Evolutionary conservation across 2,329 filamentous ascomycete genomes (phyloP).

Genomic region (Botryosphaeria agaves): DNA sequence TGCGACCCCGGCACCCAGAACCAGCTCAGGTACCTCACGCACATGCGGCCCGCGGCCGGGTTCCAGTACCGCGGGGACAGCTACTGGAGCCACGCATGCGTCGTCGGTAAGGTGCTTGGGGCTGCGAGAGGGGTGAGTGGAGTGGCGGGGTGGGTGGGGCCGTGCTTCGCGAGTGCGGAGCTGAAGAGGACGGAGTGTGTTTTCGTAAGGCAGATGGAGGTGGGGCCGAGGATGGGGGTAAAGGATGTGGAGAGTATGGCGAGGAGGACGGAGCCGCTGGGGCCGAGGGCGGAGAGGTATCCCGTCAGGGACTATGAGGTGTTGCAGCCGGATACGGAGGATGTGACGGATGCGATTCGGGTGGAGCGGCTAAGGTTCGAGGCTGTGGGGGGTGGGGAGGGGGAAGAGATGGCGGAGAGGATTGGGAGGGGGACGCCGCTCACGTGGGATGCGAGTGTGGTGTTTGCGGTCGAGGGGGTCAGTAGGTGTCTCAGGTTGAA

Average conservation of each 20-base stretch:
- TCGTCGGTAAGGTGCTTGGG: constrained; percentile 56
- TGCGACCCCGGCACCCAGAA: constrained; percentile 53
- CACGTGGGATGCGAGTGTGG: constrained; percentile 19
- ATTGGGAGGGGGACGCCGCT: constrained; percentile 15
- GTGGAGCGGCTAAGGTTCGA: constrained; percentile 50
- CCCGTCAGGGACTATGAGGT: constrained; percentile 52
- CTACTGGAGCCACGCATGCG: constrained; percentile 56
- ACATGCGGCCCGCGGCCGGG: constrained; percentile 50
- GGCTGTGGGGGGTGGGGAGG: constrained; percentile 22
- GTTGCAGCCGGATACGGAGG: constrained; percentile 37
- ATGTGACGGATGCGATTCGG: constrained; percentile 46
- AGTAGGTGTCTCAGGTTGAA: constrained; percentile 20
- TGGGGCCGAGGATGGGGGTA: constrained; percentile 33
- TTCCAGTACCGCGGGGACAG: constrained; percentile 66
- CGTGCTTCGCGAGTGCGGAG: constrained; percentile 49
- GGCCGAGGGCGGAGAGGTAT: constrained; percentile 41
- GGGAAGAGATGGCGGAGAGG: constrained; percentile 13
- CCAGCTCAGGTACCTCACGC: constrained; percentile 47
- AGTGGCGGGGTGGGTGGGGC: constrained; percentile 58
- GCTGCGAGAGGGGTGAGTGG: constrained; percentile 51
- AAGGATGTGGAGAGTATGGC: constrained; percentile 49
- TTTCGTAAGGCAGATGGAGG: constrained; percentile 43
- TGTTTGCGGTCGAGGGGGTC: constrained; percentile 21
- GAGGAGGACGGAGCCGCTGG: constrained; percentile 50
- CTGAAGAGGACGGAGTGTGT: constrained; percentile 53